Evolutionary conservation across 1,139 yeast genomes (phyloP), one percentile per base, ranked within the genome.

Genomic region (Insectozyma bohioensis): DNA sequence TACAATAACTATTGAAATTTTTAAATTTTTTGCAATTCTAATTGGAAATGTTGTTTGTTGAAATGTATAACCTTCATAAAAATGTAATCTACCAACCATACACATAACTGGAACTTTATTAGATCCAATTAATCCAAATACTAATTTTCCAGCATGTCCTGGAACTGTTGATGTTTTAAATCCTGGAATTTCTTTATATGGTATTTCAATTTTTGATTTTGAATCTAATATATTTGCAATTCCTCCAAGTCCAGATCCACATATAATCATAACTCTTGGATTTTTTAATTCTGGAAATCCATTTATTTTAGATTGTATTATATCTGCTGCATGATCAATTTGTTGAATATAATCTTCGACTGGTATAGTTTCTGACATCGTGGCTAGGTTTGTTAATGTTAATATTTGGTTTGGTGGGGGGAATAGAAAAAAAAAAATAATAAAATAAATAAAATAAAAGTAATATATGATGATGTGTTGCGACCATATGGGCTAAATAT

Each of bases 161-260:
- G 79, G 78, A 2, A 90, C 96, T 0, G 97, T 90, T 2, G 96
- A 84, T 1, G 63, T 54, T 50, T 74, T 75, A 58, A 90, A 90
- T 1, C 94, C 87, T 0, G 97, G 97, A 32, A 92, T 85, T 1
- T 72, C 68, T 5, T 57, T 48, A 54, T 88, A 92, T 1, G 80
- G 63, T 20, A 92, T 68, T 46, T 72, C 75, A 25, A 75, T 56
- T 35, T 54, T 56, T 29, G 74, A 56, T 29, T 59, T 63, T 2
- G 63, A 48, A 21, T 60, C 56, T 38, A 82, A 53, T 42, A 70
- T 58, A 33, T 75, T 65, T 2, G 92, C 83, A 34, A 92, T 81
- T 0, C 95, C 95, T 7, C 96, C 95, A 11, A 92, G 68, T 0
- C 97, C 97, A 3, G 97, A 86, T 5, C 98, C 97, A 63, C 97